Percentiles rank a stretch among this genome's conserved stretches.
These are phyloP conservation scores for Amaranthus cruentus DNA, from an alignment of 148 eudicot genomes.

Conservation along the genomic window DNA sequence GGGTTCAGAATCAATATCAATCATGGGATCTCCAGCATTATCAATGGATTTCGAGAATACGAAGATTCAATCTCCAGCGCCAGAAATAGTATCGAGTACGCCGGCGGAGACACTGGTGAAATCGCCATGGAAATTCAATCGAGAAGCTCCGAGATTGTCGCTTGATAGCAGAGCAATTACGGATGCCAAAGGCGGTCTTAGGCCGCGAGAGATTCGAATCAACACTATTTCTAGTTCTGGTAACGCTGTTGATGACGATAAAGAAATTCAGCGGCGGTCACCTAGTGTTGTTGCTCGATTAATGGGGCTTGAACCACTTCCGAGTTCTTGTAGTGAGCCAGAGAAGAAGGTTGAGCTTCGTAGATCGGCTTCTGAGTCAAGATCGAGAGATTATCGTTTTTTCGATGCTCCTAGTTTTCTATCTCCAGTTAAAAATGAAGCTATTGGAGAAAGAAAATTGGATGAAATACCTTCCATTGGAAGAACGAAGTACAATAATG, in stretches of 20 bases:
- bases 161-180: conserved; percentile 72
- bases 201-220: conserved; percentile 50
- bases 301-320: conserved; percentile 79
- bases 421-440: conserved; percentile 14
- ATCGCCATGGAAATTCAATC: conserved; percentile 72
- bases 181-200: conserved; percentile 68
- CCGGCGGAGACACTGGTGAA: conserved; percentile 36
- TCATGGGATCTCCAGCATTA: conserved; percentile 29
- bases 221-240: conserved; percentile 6
- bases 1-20: conserved; percentile 37
- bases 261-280: conserved; percentile 47
- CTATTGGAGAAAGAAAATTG: conserved; percentile 15
- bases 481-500: conserved; percentile 14
- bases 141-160: conserved; percentile 78
- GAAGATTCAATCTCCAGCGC: conserved; percentile 11
- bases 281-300: conserved; percentile 89
- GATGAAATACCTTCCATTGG: conserved; percentile 11
- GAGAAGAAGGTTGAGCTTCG: conserved; percentile 53
- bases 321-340: conserved; percentile 21
- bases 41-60: conserved; percentile 27
- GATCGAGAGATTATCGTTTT: conserved; percentile 49
- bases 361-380: conserved; percentile 83
- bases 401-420: conserved; percentile 20
- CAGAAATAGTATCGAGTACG: background rate
- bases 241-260: conserved; percentile 21